Evolutionary conservation across 2,329 filamentous ascomycete genomes (phyloP).

Genomic region (Penicillium sp.): DNA sequence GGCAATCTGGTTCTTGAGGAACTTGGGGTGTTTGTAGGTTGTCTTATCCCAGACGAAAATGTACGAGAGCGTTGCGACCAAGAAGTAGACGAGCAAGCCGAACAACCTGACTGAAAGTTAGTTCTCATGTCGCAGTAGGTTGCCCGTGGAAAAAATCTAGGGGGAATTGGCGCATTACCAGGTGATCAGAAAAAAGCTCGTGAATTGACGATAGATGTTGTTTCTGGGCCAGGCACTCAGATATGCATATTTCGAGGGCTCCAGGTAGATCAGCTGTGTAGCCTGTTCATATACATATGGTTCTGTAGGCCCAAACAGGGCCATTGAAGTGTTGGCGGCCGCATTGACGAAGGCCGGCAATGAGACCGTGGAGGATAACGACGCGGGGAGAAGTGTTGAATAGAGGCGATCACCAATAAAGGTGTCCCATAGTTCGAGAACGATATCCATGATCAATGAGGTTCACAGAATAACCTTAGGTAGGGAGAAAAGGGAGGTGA

Average conservation of each 20-base stretch:
- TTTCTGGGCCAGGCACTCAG: slow-evolving; percentile 73
- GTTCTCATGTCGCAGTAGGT: neutral
- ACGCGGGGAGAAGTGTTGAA: slow-evolving; percentile 63
- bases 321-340: slow-evolving; percentile 52
- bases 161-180: slow-evolving; percentile 57
- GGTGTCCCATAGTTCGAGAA: slow-evolving; percentile 80
- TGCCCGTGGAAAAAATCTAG: neutral
- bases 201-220: slow-evolving; percentile 68
- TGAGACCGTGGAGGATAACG: slow-evolving; percentile 52
- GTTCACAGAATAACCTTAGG: neutral
- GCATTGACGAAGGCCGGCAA: slow-evolving; percentile 49
- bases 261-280: slow-evolving; percentile 63
- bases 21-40: slow-evolving; percentile 85
- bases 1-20: slow-evolving; percentile 86
- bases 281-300: slow-evolving; percentile 63
- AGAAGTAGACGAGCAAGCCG: slow-evolving; percentile 77
- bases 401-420: slow-evolving; percentile 78
- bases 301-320: slow-evolving; percentile 52
- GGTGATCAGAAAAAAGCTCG: slow-evolving; percentile 77
- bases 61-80: slow-evolving; percentile 79
- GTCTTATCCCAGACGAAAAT: slow-evolving; percentile 86
- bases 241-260: slow-evolving; percentile 73
- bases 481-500: neutral
- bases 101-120: slow-evolving; percentile 63
- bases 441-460: slow-evolving; percentile 70